Base-by-base conservation (phyloP, 768 basidiomycete species). In the Hygrocybe punicea region DNA sequence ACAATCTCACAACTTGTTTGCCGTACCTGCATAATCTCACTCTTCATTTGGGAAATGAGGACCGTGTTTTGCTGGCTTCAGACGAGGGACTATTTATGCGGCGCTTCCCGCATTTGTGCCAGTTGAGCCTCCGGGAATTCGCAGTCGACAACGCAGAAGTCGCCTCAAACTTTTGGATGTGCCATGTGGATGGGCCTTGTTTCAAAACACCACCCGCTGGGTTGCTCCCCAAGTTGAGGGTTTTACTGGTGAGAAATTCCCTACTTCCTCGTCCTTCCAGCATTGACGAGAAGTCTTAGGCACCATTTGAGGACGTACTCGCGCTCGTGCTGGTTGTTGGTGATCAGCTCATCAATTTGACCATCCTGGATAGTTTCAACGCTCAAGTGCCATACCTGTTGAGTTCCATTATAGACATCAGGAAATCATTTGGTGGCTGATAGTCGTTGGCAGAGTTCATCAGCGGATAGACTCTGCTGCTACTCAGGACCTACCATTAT, bases 311-410 rank as follows among this genome's bases (percentile, higher is more conserved):
- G 21, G 49, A 51, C 21, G 49, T 21, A 33, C 34, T 17, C 8
- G 17, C 29, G 49, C 40, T 65, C n/a, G 51, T 58, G 1, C 60
- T 55, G 19, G 44, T 63, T 25, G 54, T 65, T 14, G 45, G 40
- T n/a, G 25, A 51, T 17, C 64, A 56, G 25, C 49, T 63, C 19
- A 11, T 54, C 36, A 47, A 55, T 25, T 57, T 65, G 14, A 48
- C 57, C 24, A 55, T 65, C 21, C 13, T 29, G 17, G 16, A n/a
- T 8, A 60, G 52, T 17, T n/a, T 61, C 42, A 60, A 63, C 33
- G 53, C 58, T 5, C 64, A 63, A 56, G 50, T 65, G 17, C 64
- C 64, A 11, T 65, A 65, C 40, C 62, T 65, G n/a, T n/a, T n/a
- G n/a, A n/a, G n/a, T n/a, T n/a, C n/a, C n/a, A n/a, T n/a, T n/a